phyloP scores from a whole-genome alignment of 805 yeast genomes.

The Henningerozyma blattae region DNA sequence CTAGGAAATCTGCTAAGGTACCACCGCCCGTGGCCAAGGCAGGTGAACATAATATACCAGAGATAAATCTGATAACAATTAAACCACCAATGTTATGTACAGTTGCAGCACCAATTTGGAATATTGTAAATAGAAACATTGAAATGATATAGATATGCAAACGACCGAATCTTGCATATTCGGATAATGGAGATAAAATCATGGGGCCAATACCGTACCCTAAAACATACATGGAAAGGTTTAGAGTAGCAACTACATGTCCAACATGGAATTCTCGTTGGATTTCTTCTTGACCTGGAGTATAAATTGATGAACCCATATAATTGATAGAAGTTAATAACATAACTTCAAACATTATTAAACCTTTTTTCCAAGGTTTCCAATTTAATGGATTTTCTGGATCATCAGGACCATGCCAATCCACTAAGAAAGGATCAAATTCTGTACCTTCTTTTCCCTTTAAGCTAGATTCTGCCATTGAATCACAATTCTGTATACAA shows the following conservation, averaged over 20 bases:
- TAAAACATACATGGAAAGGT: conserved; percentile 41
- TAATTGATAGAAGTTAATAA: conserved; percentile 40
- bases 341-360: conserved; percentile 30
- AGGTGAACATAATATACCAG: conserved; percentile 47
- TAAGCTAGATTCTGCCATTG: too few species aligned
- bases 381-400: conserved; percentile 48
- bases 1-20: conserved; percentile 37
- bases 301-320: conserved; percentile 43
- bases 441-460: too few species aligned
- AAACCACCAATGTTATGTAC: conserved; percentile 38
- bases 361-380: conserved; percentile 30
- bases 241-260: conserved; percentile 34
- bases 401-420: conserved; percentile 28
- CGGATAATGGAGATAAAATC: conserved; percentile 47
- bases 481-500: too few species aligned
- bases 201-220: conserved; percentile 56
- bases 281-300: conserved; percentile 39
- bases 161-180: conserved; percentile 41
- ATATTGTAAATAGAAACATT: conserved; percentile 33
- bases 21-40: conserved; percentile 50
- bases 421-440: conserved; percentile 21
- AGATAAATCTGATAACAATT: conserved; percentile 37
- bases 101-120: conserved; percentile 48
- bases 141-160: conserved; percentile 37
- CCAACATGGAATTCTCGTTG: conserved; percentile 35